phyloP scores from a whole-genome alignment of 1,284 basidiomycete species.

The Boletellus sp. region DNA sequence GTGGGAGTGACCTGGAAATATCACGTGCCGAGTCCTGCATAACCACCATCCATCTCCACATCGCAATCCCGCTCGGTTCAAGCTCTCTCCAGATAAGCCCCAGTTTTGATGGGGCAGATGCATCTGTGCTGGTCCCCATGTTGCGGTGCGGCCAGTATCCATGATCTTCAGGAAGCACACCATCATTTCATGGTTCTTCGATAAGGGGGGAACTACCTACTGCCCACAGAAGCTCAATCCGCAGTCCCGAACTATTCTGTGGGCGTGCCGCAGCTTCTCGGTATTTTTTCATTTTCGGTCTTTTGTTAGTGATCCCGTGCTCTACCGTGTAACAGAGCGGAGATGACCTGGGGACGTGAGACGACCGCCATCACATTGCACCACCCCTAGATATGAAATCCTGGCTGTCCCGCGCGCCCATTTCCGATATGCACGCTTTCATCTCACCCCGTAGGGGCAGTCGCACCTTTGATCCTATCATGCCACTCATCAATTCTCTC shows the following conservation, averaged over 20 bases:
- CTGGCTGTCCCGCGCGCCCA: constrained; percentile 66
- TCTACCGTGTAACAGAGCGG: too few species aligned
- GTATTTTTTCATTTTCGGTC: constrained; percentile 52
- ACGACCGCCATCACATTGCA: constrained; percentile 5
- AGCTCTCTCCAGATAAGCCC: too few species aligned
- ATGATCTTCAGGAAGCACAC: too few species aligned
- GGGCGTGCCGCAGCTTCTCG: constrained; percentile 45
- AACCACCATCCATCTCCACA: too few species aligned
- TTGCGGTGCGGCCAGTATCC: too few species aligned
- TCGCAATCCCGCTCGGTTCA: too few species aligned
- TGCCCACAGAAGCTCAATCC: constrained; percentile 49
- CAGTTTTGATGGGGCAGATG: too few species aligned
- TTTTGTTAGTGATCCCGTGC: too few species aligned
- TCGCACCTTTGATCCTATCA: constrained; percentile 58
- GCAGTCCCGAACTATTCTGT: constrained; percentile 65
- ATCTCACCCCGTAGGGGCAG: constrained; percentile 55
- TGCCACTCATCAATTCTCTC: constrained; percentile 57
- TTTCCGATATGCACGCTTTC: constrained; percentile 62
- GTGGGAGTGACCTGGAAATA: too few species aligned
- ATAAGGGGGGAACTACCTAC: constrained; percentile 38
- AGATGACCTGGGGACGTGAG: constrained; percentile 23
- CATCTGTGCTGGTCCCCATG: too few species aligned
- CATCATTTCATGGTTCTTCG: too few species aligned
- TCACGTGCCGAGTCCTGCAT: too few species aligned
- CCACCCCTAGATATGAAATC: constrained; percentile 59